phyloP scores from a whole-genome alignment of 768 basidiomycete species.

The Russula griseocarnosa region DNA sequence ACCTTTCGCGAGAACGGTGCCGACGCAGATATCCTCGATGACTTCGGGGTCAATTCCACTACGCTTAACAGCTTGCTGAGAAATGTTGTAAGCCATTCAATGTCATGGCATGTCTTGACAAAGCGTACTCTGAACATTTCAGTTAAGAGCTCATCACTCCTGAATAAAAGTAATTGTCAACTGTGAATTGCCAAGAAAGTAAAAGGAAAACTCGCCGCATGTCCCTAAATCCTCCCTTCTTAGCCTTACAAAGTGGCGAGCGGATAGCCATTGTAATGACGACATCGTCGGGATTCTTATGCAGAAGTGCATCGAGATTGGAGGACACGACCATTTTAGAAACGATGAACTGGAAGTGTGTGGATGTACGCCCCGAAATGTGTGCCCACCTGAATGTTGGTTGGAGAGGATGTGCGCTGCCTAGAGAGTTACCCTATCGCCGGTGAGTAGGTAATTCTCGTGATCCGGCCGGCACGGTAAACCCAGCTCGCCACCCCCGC shows the following conservation, averaged over 20 bases:
- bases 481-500: neutral
- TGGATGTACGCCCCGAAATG: neutral
- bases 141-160: constrained; percentile 74
- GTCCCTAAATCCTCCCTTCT: constrained; percentile 72
- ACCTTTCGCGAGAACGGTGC: constrained; percentile 64
- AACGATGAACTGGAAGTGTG: constrained; percentile 41
- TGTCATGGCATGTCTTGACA: constrained; percentile 23
- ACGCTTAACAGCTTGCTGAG: constrained; percentile 54
- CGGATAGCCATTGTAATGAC: constrained; percentile 80
- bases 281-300: constrained; percentile 67
- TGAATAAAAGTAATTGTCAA: constrained; percentile 30
- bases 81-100: constrained; percentile 11
- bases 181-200: neutral
- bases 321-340: constrained; percentile 32
- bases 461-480: neutral
- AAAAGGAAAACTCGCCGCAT: constrained; percentile 45
- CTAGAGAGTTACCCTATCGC: neutral
- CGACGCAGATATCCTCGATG: constrained; percentile 76
- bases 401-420: neutral
- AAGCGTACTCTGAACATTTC: constrained; percentile 69
- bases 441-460: neutral
- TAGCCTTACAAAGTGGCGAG: constrained; percentile 71
- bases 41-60: constrained; percentile 59
- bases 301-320: constrained; percentile 51
- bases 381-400: neutral